Base-by-base conservation (phyloP, 495 filamentous ascomycete genomes). In the Tetracladium setigerum region DNA sequence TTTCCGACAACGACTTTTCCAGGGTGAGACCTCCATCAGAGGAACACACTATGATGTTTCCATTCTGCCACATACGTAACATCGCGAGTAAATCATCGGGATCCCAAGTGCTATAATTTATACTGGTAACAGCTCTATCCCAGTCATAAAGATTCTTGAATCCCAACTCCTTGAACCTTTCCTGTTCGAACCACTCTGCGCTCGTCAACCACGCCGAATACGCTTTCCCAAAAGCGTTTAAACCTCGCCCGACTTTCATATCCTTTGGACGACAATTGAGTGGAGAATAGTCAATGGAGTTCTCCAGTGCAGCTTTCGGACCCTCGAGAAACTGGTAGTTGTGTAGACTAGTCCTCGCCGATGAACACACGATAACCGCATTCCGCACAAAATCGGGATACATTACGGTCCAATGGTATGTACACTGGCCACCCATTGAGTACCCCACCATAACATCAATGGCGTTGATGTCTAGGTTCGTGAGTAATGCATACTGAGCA, bases 281-380 rank as follows among this genome's bases (percentile, higher is more conserved):
- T 14, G 61, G 64, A 6, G 56, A 49, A 53, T 63, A 73, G 51
- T 75, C 71, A n/a, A 51, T 41, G 38, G 60, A 62, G n/a, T 58
- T 59, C 10, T 56, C 46, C n/a, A 74, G 55, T 5, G 68, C 71
- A 4, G 62, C 46, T 34, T 57, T 65, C 0, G 71, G 71, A 0
- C 71, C 71, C 56, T 73, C 71, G 18, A 75, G 56, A 50, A 75
- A 75, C 1, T 61, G 59, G 48, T 62, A 71, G 46, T 74, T 73
- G 45, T 75, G 71, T 12, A 56, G 55, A 41, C 58, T 64, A 1
- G 71, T 73, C 16, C 61, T 58, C 0, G 71, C 67, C 7, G 59
- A 58, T n/a, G 64, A 60, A 41, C 66, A 68, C 14, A 74, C 61
- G 1, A 60, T 50, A 11, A 73, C 58, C 24, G 58, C 58, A 47